Percentiles rank a stretch among this genome's conserved stretches.
These are phyloP conservation scores for Aspergillus awamori DNA, from an alignment of 2,329 filamentous ascomycete genomes.

Conservation along the genomic window DNA sequence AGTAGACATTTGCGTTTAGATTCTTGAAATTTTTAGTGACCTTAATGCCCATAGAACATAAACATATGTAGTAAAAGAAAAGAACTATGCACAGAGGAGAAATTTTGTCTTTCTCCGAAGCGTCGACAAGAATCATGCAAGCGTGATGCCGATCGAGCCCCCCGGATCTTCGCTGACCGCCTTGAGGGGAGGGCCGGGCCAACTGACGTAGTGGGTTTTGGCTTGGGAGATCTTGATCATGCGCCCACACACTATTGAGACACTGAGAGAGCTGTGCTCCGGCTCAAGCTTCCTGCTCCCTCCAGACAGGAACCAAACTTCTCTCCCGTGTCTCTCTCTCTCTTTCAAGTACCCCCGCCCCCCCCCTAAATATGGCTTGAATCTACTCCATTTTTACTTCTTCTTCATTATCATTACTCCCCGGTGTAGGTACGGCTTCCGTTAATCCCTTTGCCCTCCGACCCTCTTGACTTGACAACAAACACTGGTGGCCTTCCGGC, in stretches of 20 bases:
- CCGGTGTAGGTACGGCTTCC: background rate
- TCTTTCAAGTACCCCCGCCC: background rate
- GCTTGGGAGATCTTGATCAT: background rate
- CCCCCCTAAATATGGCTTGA: conserved; percentile 5
- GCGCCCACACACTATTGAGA: background rate
- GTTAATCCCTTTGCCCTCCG: background rate
- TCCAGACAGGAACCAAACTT: conserved; percentile 1
- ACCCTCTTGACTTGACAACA: background rate
- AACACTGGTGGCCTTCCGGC: background rate
- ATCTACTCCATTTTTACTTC: conserved; percentile 3
- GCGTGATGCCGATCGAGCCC: background rate
- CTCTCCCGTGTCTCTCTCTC: background rate
- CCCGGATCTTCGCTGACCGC: conserved; percentile 17
- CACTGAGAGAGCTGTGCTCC: background rate
- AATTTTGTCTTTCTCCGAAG: too few relatives aligned
- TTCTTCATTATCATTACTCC: conserved; percentile 1
- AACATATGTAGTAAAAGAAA: background rate
- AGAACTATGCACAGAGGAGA: too few relatives aligned
- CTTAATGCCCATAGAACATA: background rate
- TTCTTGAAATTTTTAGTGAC: background rate
- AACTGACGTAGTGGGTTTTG: conserved; percentile 1
- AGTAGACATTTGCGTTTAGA: background rate
- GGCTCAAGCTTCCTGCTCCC: background rate
- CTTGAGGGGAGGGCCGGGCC: conserved; percentile 7
- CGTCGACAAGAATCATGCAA: too few relatives aligned